A percentile compares a stretch with the other conserved stretches of the same genome.
phyloP scores from a whole-genome alignment of 495 filamentous ascomycete species.

The Neurospora sp. region DNA sequence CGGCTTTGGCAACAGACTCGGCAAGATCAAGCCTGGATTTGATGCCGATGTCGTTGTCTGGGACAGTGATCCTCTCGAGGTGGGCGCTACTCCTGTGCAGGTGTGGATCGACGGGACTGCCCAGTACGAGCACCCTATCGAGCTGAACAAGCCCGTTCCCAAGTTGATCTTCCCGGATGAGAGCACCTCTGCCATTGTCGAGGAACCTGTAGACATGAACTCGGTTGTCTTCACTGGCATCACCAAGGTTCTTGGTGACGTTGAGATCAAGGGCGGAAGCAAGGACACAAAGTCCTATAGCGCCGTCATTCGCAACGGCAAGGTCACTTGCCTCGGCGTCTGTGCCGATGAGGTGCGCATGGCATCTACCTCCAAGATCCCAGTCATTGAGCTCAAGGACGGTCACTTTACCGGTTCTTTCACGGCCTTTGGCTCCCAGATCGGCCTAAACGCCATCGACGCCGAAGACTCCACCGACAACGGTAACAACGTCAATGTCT shows the following conservation, averaged over 20 bases:
- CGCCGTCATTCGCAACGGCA: slow-evolving; percentile 36
- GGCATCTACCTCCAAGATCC: slow-evolving; percentile 17
- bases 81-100: slow-evolving; percentile 50
- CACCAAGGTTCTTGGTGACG: slow-evolving; percentile 28
- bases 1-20: slow-evolving; percentile 47
- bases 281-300: slow-evolving; percentile 16
- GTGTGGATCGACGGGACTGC: slow-evolving; percentile 56
- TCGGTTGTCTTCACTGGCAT: slow-evolving; percentile 42
- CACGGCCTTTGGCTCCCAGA: slow-evolving; percentile 39
- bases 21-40: slow-evolving; percentile 50
- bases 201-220: slow-evolving; percentile 22
- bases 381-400: slow-evolving; percentile 38
- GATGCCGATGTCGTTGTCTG: slow-evolving; percentile 60
- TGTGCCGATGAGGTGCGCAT: slow-evolving; percentile 28
- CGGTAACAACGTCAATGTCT: slow-evolving; percentile 24
- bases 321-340: slow-evolving; percentile 38
- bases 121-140: slow-evolving; percentile 35
- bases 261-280: not conserved
- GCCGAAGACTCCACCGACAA: slow-evolving; percentile 41
- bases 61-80: slow-evolving; percentile 53
- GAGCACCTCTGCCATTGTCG: slow-evolving; percentile 19
- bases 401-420: slow-evolving; percentile 47
- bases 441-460: slow-evolving; percentile 50
- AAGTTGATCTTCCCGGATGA: slow-evolving; percentile 17
- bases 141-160: slow-evolving; percentile 28